Percentiles rank a stretch among this genome's conserved stretches.
phyloP scores from a whole-genome alignment of 306 rosid genomes.

The Medicago lupulina region DNA sequence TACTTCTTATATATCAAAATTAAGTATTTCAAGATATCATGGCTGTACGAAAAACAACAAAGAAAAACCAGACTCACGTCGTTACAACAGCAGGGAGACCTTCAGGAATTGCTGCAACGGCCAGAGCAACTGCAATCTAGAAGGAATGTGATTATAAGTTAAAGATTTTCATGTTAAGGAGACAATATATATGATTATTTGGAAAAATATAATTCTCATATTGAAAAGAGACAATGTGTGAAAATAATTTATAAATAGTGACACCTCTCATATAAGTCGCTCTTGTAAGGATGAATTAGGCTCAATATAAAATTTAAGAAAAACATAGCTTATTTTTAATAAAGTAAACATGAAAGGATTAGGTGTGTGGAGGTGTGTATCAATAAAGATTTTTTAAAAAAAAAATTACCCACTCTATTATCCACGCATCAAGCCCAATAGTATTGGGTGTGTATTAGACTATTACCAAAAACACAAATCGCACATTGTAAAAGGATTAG shows the following conservation, averaged over 20 bases:
- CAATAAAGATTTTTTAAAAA: no score
- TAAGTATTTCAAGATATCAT: slow-evolving; percentile 15
- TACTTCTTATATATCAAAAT: slow-evolving; percentile 17
- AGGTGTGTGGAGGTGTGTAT: no score
- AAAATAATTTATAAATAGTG: background rate
- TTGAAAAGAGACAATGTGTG: background rate
- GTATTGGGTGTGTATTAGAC: background rate
- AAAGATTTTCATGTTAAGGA: slow-evolving; percentile 37
- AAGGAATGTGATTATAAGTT: slow-evolving; percentile 42
- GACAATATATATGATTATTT: slow-evolving; percentile 24
- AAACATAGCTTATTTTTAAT: no score
- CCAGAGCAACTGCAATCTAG: slow-evolving; percentile 99
- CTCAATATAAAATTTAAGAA: background rate
- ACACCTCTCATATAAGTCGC: background rate
- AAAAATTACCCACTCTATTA: background rate
- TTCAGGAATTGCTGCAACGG: slow-evolving; percentile 99
- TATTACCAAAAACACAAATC: background rate
- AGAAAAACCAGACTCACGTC: slow-evolving; percentile 67
- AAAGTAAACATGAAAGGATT: no score
- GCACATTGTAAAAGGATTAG: background rate
- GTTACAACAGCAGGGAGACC: slow-evolving; percentile 99
- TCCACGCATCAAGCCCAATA: background rate
- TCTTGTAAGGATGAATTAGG: background rate
- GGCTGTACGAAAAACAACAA: slow-evolving; percentile 37
- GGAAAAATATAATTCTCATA: background rate